phyloP scores from a whole-genome alignment of 768 basidiomycete species.

The Clitopilus hobsonii region DNA sequence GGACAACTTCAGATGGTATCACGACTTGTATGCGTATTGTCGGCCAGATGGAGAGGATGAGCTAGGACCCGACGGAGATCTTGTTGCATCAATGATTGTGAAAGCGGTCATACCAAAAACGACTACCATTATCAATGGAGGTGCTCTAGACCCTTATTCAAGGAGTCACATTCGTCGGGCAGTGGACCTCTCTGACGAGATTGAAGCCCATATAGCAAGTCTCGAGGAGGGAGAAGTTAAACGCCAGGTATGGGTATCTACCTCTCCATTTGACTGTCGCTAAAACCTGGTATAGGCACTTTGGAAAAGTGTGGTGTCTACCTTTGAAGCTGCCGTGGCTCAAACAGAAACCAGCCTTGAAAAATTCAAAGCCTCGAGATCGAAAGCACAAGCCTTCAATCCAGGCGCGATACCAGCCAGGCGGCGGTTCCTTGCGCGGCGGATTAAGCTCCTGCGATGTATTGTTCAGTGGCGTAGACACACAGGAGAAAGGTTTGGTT shows the following conservation, averaged over 20 bases:
- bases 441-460: constrained; percentile 70
- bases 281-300: constrained; percentile 39
- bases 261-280: background rate
- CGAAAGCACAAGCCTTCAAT: constrained; percentile 51
- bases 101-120: constrained; percentile 76
- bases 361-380: constrained; percentile 38
- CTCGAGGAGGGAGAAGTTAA: constrained; percentile 53
- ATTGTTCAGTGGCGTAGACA: constrained; percentile 75
- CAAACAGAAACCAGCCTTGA: constrained; percentile 44
- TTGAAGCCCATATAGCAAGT: constrained; percentile 60
- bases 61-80: constrained; percentile 79
- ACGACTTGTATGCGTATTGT: constrained; percentile 74
- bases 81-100: constrained; percentile 85
- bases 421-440: constrained; percentile 58
- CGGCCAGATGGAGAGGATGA: constrained; percentile 49
- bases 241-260: constrained; percentile 46
- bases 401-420: constrained; percentile 73
- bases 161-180: constrained; percentile 51
- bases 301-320: constrained; percentile 43
- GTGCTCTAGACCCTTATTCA: constrained; percentile 82
- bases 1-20: constrained; percentile 84
- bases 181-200: constrained; percentile 74
- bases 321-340: constrained; percentile 54
- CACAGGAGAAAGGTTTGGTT: constrained; percentile 52
- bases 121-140: constrained; percentile 69